These are phyloP conservation scores for Epichloe elymi DNA, from an alignment of 2,329 filamentous ascomycete genomes.

Conservation along the genomic window DNA sequence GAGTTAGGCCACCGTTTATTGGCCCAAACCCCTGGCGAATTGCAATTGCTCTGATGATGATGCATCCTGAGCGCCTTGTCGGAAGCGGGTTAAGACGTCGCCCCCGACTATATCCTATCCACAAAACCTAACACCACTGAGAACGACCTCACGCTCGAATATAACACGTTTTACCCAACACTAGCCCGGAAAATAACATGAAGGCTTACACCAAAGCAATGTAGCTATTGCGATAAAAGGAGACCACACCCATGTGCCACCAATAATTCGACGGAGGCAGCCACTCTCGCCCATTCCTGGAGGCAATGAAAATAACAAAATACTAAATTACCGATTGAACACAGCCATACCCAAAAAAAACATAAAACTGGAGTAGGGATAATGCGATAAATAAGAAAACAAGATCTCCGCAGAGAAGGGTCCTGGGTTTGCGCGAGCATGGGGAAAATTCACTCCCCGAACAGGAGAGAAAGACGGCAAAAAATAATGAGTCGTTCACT, in stretches of 20 bases:
- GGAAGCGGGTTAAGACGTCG: background rate
- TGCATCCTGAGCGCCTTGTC: background rate
- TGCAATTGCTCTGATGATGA: background rate
- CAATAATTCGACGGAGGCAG: background rate
- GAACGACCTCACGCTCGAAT: background rate
- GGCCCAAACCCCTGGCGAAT: background rate
- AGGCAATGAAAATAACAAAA: background rate
- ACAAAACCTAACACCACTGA: background rate
- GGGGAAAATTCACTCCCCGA: background rate
- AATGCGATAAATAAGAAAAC: no score
- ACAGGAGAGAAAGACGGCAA: background rate
- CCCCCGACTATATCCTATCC: background rate
- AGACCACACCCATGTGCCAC: background rate
- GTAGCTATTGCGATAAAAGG: background rate
- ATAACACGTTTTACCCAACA: no score
- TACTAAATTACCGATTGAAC: no score
- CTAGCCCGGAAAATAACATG: background rate
- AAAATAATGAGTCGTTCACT: background rate
- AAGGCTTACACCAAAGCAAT: background rate
- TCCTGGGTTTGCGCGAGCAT: background rate
- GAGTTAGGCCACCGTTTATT: background rate
- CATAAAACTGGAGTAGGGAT: no score
- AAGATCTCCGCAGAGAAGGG: no score
- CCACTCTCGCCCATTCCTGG: no score
- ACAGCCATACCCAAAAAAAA: no score